phyloP scores from a whole-genome alignment of 139 green algal species.

The Pycnococcus provasolii region DNA sequence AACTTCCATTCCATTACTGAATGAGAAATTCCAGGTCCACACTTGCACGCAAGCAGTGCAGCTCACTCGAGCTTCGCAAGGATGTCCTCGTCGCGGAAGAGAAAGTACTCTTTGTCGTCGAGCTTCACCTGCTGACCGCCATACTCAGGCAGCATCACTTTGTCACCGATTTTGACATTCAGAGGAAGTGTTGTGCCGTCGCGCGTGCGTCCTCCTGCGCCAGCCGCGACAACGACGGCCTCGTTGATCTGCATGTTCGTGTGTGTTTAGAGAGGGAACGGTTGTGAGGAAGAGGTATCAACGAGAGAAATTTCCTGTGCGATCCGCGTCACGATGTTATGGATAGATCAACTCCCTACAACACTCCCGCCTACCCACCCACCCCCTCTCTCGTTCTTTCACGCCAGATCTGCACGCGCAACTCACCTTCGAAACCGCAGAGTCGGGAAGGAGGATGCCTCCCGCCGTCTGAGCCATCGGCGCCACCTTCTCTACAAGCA shows the following conservation, averaged over 20 bases:
- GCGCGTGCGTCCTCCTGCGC: conserved; percentile 60
- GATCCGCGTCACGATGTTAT: too few species aligned
- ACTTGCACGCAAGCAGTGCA: too few species aligned
- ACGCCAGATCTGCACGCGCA: neutral
- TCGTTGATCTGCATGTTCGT: conserved; percentile 65
- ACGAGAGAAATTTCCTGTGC: too few species aligned
- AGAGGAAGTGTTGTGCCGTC: conserved; percentile 66
- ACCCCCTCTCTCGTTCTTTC: too few species aligned
- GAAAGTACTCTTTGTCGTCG: conserved; percentile 79
- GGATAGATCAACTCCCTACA: too few species aligned
- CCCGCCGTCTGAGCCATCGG: conserved; percentile 65
- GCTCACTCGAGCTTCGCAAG: too few species aligned
- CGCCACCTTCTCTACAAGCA: conserved; percentile 79
- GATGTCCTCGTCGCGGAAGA: too few species aligned
- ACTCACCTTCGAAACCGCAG: conserved; percentile 13
- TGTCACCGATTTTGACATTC: conserved; percentile 70
- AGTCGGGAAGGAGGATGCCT: conserved; percentile 88
- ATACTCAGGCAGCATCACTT: conserved; percentile 92
- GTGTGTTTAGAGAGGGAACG: too few species aligned
- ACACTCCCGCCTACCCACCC: too few species aligned
- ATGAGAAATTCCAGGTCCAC: too few species aligned
- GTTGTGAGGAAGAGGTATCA: too few species aligned
- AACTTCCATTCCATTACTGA: too few species aligned
- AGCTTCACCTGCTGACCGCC: conserved; percentile 84
- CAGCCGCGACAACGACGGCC: conserved; percentile 77